phyloP scores from a whole-genome alignment of 441 rosid genomes.

The Syzygium syzygioides region DNA sequence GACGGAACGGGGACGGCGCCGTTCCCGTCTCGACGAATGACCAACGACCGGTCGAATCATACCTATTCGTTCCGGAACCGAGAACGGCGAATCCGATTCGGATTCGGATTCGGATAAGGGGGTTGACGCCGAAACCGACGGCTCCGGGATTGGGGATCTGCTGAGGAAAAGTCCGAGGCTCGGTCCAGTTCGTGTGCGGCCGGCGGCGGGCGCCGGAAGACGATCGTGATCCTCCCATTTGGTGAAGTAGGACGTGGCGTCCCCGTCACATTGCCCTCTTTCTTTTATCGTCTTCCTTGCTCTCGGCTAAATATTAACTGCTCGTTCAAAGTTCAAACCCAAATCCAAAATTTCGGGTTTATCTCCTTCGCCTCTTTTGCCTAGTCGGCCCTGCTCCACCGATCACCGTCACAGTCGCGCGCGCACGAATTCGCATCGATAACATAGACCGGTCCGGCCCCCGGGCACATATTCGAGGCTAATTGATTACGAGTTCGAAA shows the following conservation, averaged over 20 bases:
- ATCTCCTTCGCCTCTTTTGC: background rate
- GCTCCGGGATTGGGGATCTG: background rate
- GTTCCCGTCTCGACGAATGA: background rate
- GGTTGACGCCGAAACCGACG: background rate
- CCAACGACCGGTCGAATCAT: background rate
- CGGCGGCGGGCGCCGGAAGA: background rate
- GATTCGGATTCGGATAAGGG: background rate
- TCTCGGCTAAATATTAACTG: background rate
- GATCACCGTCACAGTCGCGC: background rate
- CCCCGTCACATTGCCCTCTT: background rate
- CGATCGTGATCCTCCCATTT: background rate
- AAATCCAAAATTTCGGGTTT: background rate
- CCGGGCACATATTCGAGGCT: accelerated
- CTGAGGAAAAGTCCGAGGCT: background rate
- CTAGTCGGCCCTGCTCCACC: background rate
- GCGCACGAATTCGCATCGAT: background rate
- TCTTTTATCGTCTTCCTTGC: background rate
- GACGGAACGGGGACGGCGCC: background rate
- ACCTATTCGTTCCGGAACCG: background rate
- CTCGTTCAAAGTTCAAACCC: background rate
- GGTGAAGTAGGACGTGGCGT: background rate
- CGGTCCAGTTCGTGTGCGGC: background rate
- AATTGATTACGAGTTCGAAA: background rate
- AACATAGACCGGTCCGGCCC: accelerated
- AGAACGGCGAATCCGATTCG: background rate